Evolutionary conservation across 2,329 filamentous ascomycete species (phyloP), one percentile per base, ranked within the genome.

Genomic region (Phoma sp.): DNA sequence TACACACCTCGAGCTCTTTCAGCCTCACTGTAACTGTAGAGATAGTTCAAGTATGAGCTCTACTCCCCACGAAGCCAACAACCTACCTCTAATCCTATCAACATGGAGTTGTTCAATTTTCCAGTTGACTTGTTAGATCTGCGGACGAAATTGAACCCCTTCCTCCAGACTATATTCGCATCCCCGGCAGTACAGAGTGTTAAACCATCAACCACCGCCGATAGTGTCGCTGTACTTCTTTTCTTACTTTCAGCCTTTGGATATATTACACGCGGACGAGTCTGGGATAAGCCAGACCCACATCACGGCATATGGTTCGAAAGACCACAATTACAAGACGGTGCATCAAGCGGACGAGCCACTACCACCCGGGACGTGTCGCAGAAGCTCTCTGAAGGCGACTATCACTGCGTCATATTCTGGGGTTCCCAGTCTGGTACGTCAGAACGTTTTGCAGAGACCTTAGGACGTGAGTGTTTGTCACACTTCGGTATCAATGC

Each of bases 381-480:
- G 0, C 70, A 78, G 51, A 76, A 75, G 39, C 61, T 80, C 9
- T 68, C 73, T 27, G 74, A 80, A 52, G 69, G 72, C 1, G 18
- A 62, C 42, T 56, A 70, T 60, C 46, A 70, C 36, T 60, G 56
- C 14, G 75, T 80, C 22, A 71, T 81, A 32, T 79, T 81, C 67
- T 81, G 76, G 76, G 78, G 78, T n/a, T 80, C 78, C 2, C 79
- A 81, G 55, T 79, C 78, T 4, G 78, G 79, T 7, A 80, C 78
- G 0, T 77, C 78, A 0, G 78, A 80, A 56, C 69, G 71, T 8
- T 73, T 80, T 45, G 78, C 78, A 7, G 71, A 72, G 44, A 69
- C 71, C 4, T 64, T 81, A 0, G 72, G 71, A 4, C 69, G 74
- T 41, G 79, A 81, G 43, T 72, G 72, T 39, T 64, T 68, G 14